Percentiles rank a stretch among this genome's conserved stretches.
Conservation (phyloP, 2,329 filamentous ascomycete genomes). For the Mycosphaerella arachidis region DNA sequence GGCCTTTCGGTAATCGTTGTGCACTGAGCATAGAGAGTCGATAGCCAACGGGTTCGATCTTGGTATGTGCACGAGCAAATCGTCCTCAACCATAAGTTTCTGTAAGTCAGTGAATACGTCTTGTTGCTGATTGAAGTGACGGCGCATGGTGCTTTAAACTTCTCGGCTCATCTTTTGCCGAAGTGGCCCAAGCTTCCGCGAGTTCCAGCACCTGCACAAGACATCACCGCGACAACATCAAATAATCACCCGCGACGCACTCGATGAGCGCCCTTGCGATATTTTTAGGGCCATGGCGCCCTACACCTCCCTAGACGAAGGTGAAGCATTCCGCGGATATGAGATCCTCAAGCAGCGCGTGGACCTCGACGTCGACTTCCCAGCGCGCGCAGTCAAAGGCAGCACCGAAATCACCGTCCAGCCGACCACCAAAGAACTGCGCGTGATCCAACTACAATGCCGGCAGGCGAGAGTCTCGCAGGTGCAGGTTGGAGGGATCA, state of each 20-base stretch:
- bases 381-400: constrained; percentile 67
- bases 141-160: too few relatives aligned
- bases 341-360: constrained; percentile 78
- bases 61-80: too few relatives aligned
- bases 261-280: not conserved
- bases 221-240: not conserved
- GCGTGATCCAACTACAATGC: constrained; percentile 56
- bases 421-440: constrained; percentile 54
- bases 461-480: constrained; percentile 57
- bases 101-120: too few relatives aligned
- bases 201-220: not conserved
- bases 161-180: not conserved
- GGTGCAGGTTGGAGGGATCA: constrained; percentile 45
- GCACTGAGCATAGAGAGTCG: too few relatives aligned
- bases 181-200: not conserved
- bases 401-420: constrained; percentile 77
- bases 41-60: too few relatives aligned
- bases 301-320: constrained; percentile 2
- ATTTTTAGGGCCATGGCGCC: not conserved
- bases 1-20: too few relatives aligned
- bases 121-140: too few relatives aligned
- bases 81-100: too few relatives aligned
- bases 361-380: constrained; percentile 83
- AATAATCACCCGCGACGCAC: not conserved
- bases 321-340: constrained; percentile 39